Conservation (phyloP, 768 basidiomycete genomes). For the Daedalea quercina region DNA sequence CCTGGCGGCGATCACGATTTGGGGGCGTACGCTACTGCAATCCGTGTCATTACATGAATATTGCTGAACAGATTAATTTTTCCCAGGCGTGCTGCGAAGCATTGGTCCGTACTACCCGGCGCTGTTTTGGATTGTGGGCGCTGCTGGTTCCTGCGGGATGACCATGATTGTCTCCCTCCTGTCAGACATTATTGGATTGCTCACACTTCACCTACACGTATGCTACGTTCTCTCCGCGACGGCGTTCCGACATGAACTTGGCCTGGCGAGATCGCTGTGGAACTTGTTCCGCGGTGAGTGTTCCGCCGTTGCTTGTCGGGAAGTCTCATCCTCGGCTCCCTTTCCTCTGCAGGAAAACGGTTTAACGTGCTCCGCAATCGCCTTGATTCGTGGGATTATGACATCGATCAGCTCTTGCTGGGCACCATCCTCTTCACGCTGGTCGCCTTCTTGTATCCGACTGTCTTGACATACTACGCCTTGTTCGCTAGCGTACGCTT, state of each 20-base stretch:
- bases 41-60: no score
- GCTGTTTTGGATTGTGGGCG: constrained; percentile 22
- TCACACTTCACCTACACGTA: constrained; percentile 67
- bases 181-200: constrained; percentile 56
- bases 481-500: constrained; percentile 62
- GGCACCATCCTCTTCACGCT: constrained; percentile 88
- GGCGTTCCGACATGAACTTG: constrained; percentile 57
- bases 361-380: constrained; percentile 82
- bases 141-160: constrained; percentile 35
- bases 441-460: constrained; percentile 76
- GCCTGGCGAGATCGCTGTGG: constrained; percentile 64
- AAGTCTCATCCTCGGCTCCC: neutral
- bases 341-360: constrained; percentile 59
- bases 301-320: neutral
- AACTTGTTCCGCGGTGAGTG: constrained; percentile 80
- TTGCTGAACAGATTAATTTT: no score
- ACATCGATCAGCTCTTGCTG: constrained; percentile 90
- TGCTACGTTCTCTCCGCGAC: constrained; percentile 58
- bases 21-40: constrained; percentile 79
- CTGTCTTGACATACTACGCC: constrained; percentile 78
- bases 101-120: constrained; percentile 30
- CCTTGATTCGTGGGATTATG: constrained; percentile 88
- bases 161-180: constrained; percentile 63
- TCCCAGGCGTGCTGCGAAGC: constrained; percentile 20
- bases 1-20: constrained; percentile 53